A percentile compares a stretch with the other conserved stretches of the same genome.
Conservation (phyloP, 805 yeast genomes). For the Grigorovia yakushimaensis region DNA sequence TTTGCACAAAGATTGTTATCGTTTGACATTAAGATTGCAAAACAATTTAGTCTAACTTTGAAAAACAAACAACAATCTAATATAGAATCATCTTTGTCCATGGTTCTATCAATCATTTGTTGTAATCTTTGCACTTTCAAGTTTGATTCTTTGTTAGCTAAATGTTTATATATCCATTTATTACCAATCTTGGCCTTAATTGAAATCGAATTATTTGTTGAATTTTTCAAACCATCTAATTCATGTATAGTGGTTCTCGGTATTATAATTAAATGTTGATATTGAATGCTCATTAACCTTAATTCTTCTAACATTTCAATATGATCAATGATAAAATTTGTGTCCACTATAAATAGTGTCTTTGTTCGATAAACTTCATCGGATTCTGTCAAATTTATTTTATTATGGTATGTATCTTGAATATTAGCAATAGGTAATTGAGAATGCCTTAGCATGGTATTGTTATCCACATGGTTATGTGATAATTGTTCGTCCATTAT, state of each 20-base stretch:
- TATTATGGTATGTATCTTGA: too few relatives aligned
- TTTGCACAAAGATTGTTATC: conserved; percentile 76
- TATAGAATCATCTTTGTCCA: conserved; percentile 69
- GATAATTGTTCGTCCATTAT: background rate
- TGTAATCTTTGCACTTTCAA: conserved; percentile 56
- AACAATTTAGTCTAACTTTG: conserved; percentile 29
- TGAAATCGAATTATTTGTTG: conserved; percentile 36
- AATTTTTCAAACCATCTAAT: conserved; percentile 69
- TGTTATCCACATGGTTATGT: background rate
- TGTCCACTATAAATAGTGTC: conserved; percentile 59
- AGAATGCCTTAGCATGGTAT: background rate
- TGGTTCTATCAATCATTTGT: conserved; percentile 40
- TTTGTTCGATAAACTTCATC: background rate
- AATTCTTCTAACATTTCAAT: conserved; percentile 48
- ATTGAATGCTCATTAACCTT: conserved; percentile 30
- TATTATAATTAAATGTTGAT: conserved; percentile 45
- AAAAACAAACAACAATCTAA: conserved; percentile 74
- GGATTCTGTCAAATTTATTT: too few relatives aligned
- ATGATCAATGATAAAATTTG: conserved; percentile 73
- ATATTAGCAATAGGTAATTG: background rate
- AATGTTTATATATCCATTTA: conserved; percentile 59
- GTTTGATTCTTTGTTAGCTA: conserved; percentile 42
- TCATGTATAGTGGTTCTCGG: conserved; percentile 68
- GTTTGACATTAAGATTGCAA: conserved; percentile 63
- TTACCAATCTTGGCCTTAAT: conserved; percentile 60